phyloP scores from a whole-genome alignment of 1,284 basidiomycete genomes.

The Leccinum subfulvum region DNA sequence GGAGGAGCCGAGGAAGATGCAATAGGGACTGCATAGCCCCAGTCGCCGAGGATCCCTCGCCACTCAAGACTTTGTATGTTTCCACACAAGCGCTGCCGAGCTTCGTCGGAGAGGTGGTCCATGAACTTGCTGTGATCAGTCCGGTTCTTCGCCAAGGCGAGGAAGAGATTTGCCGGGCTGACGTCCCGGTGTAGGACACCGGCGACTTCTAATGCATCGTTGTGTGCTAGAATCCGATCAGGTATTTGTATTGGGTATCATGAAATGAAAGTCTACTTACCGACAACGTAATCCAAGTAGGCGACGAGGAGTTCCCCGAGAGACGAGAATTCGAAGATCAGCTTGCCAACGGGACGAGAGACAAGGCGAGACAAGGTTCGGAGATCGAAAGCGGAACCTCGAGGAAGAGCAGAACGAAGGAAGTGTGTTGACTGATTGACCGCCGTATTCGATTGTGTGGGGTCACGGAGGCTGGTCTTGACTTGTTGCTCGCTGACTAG shows the following conservation, averaged over 20 bases:
- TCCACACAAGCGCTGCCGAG: not conserved
- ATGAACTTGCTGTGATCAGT: not conserved
- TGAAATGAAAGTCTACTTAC: not conserved
- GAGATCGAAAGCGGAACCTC: not conserved
- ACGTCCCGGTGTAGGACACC: conserved; percentile 5
- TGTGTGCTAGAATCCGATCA: conserved; percentile 4
- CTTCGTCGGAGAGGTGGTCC: not conserved
- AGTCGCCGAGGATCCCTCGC: conserved; percentile 4
- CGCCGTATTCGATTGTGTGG: not conserved
- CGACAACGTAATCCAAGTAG: conserved; percentile 1
- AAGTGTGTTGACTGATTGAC: conserved; percentile 3
- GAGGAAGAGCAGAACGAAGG: not conserved
- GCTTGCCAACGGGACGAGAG: not conserved
- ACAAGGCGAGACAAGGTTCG: conserved; percentile 4
- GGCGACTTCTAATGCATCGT: not conserved
- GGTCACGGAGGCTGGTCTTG: not conserved
- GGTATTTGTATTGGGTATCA: not conserved
- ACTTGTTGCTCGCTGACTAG: conserved; percentile 11
- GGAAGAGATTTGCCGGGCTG: conserved; percentile 1
- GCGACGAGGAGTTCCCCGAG: conserved; percentile 8
- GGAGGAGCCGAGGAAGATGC: not conserved
- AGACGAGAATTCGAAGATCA: conserved; percentile 6
- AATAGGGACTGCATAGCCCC: conserved; percentile 5
- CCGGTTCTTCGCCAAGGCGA: not conserved
- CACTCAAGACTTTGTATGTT: not conserved